Percentiles rank a stretch among this genome's conserved stretches.
Evolutionary conservation across 768 basidiomycete genomes (phyloP).

Genomic region (Mycena rosella): DNA sequence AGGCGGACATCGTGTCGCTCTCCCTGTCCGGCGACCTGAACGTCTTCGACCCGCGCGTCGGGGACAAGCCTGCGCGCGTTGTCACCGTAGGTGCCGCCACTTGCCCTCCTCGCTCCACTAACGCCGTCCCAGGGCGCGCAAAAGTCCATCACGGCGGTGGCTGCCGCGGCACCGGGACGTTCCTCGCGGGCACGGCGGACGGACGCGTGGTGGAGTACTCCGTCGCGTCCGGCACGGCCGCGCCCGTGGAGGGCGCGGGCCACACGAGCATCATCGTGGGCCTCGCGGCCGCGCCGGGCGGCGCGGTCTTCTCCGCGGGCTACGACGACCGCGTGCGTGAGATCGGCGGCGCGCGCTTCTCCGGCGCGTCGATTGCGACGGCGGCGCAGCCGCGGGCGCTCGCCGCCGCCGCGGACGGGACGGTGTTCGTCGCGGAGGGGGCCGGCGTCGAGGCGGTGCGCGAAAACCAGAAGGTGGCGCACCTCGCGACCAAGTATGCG

Average conservation of each 20-base stretch:
- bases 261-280: conserved; percentile 81
- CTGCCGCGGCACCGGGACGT: conserved; percentile 65
- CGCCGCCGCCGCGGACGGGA: conserved; percentile 69
- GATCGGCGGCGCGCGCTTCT: conserved; percentile 64
- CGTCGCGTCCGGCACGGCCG: conserved; percentile 58
- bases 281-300: conserved; percentile 63
- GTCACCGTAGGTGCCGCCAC: conserved; percentile 62
- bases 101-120: not conserved
- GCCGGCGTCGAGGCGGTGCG: conserved; percentile 74
- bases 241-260: conserved; percentile 67
- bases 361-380: conserved; percentile 65
- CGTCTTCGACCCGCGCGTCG: conserved; percentile 81
- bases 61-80: conserved; percentile 69
- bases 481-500: conserved; percentile 62
- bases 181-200: conserved; percentile 85
- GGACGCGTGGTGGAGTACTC: conserved; percentile 81
- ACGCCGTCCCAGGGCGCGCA: conserved; percentile 73
- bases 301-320: conserved; percentile 74
- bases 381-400: conserved; percentile 77
- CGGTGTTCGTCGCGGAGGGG: conserved; percentile 74
- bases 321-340: conserved; percentile 87
- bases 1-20: conserved; percentile 81
- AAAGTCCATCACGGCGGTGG: conserved; percentile 79
- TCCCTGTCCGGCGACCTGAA: conserved; percentile 87
- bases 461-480: conserved; percentile 75